Conservation (phyloP, 768 basidiomycete species). For the Mycena capillaripes region DNA sequence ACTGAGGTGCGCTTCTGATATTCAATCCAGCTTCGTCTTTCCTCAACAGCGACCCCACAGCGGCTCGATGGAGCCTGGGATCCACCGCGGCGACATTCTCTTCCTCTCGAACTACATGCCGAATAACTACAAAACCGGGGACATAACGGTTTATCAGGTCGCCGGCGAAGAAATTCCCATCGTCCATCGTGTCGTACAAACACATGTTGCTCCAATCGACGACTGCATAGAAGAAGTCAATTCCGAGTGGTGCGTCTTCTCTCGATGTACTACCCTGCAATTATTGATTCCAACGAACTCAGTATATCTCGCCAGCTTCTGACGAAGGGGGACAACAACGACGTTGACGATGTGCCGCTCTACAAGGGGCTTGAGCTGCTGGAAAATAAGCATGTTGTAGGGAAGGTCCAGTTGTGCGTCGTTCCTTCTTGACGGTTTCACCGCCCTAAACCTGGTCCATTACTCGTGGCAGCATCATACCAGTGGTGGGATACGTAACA, state of each 20-base stretch:
- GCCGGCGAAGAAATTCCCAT: conserved; percentile 62
- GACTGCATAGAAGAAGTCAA: too few relatives aligned
- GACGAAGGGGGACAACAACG: conserved; percentile 72
- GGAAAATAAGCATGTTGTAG: conserved; percentile 58
- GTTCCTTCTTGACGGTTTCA: too few relatives aligned
- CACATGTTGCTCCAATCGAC: conserved; percentile 46
- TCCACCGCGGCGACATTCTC: conserved; percentile 65
- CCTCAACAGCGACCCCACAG: conserved; percentile 34
- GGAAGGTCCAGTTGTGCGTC: conserved; percentile 62
- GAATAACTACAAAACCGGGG: conserved; percentile 56
- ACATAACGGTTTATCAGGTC: conserved; percentile 69
- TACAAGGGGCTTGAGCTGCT: conserved; percentile 62
- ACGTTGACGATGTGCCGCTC: conserved; percentile 57
- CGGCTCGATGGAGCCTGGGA: conserved; percentile 63
- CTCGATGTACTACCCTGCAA: too few relatives aligned
- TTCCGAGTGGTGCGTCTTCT: background rate
- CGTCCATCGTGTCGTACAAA: conserved; percentile 67
- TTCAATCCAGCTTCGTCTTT: background rate
- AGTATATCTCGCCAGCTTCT: conserved; percentile 50
- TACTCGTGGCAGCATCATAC: conserved; percentile 23
- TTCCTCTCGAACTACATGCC: conserved; percentile 60
- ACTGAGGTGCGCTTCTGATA: conserved; percentile 53
- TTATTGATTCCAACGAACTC: background rate
- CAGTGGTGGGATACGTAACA: conserved; percentile 16
- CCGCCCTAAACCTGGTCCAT: too few relatives aligned